Conservation (phyloP, 2,329 filamentous ascomycete species). For the Coniochaeta sp. region DNA sequence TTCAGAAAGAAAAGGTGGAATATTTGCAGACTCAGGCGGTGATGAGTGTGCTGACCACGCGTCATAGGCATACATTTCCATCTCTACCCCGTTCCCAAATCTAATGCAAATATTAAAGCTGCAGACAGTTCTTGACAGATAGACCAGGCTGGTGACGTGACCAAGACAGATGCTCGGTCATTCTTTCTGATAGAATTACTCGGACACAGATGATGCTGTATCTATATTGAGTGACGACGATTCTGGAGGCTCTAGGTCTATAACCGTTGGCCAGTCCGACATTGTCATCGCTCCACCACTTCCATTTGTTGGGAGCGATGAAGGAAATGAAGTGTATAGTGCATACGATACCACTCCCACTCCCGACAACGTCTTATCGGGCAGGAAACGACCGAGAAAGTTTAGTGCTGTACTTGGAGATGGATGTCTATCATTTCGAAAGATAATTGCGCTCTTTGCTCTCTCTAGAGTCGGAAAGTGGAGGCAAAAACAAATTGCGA, state of each 20-base stretch:
- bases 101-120: not conserved
- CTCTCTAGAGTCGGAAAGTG: constrained; percentile 12
- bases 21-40: constrained; percentile 3
- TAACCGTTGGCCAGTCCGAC: not conserved
- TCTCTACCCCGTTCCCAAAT: not conserved
- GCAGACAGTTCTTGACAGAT: not conserved
- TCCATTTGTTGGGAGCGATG: not conserved
- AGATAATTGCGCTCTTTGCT: constrained; percentile 12
- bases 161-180: not conserved
- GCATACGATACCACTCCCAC: not conserved
- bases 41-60: not conserved
- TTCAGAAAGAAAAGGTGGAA: constrained; percentile 48
- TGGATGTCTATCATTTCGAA: constrained; percentile 9
- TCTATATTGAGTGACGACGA: not conserved
- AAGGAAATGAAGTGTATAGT: not conserved
- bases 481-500: not conserved
- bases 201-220: not conserved
- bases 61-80: not conserved
- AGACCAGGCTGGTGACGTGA: not conserved
- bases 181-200: not conserved
- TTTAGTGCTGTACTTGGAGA: not conserved
- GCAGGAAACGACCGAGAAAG: not conserved
- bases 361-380: not conserved
- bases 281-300: not conserved
- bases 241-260: not conserved